These are phyloP conservation scores for Vitis labrusca DNA, from an alignment of 164 flowering plant genomes.

Conservation along the genomic window DNA sequence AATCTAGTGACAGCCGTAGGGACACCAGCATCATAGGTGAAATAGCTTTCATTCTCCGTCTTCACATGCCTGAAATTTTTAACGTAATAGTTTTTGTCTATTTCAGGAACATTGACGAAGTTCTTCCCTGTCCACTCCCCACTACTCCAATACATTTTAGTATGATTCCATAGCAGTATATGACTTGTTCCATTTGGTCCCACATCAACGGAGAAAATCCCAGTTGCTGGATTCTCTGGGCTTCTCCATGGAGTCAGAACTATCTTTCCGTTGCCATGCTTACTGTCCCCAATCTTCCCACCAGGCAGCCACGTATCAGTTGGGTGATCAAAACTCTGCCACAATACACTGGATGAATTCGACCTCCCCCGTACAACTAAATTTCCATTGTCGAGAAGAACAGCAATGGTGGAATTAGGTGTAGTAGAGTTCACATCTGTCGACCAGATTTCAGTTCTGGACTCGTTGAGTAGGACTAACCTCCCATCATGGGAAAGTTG, in stretches of 20 bases:
- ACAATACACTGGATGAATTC: conserved; percentile 3
- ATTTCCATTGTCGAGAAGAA: conserved; percentile 32
- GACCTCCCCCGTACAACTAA: conserved; percentile 23
- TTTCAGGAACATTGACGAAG: conserved; percentile 4
- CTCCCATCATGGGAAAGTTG: conserved; percentile 20
- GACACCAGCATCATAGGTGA: background rate
- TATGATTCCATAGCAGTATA: conserved; percentile 8
- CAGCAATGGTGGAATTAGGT: conserved; percentile 12
- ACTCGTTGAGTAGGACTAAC: conserved; percentile 17
- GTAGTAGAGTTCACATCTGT: conserved; percentile 14
- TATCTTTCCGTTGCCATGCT: background rate
- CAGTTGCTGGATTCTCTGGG: conserved; percentile 18
- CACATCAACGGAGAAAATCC: conserved; percentile 14
- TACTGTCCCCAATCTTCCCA: conserved; percentile 13
- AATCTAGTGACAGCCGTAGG: background rate
- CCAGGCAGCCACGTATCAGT: conserved; percentile 23
- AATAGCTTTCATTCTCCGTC: conserved; percentile 2
- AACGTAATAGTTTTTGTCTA: background rate
- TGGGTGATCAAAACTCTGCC: conserved; percentile 29
- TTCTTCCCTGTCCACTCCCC: conserved; percentile 16
- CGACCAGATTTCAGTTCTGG: conserved; percentile 28
- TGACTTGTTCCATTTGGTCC: conserved; percentile 10
- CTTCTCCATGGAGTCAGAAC: conserved; percentile 19
- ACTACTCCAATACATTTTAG: conserved; percentile 10
- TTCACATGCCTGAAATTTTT: conserved; percentile 1